Base-by-base conservation (phyloP, 352 stramenopile species). In the Globisporangium uncinulatum region DNA sequence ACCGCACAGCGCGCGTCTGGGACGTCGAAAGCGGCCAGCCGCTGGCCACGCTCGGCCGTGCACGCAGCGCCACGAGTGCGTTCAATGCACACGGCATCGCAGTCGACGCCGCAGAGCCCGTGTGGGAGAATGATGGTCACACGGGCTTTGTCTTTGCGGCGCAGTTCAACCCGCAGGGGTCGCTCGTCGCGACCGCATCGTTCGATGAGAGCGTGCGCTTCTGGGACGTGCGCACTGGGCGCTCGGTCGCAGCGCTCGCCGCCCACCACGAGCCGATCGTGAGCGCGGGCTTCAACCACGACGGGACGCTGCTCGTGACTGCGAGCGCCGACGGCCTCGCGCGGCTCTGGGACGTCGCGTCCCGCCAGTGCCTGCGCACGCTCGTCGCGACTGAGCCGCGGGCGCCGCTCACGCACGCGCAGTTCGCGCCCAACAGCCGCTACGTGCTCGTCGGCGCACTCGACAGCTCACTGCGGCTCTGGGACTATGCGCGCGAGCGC, bases 321-420 rank as follows among this genome's bases (percentile, higher is more conserved):
- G 76, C 60, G 37, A 76, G 76, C 57, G 89, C 87, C 56, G 85
- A 94, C 57, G 84, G 80, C 7, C 67, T 92, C n/a, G 79, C 80
- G 54, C 79, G 96, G 46, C 86, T 99, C 34, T 99, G 96, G 96
- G 96, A 99, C 76, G 92, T 97, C n/a, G 87, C 86, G 20, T 97
- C 90, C 24, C 94, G 92, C 45, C 88, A 98, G 69, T 99, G 96
- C 70, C 70, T 99, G 24, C 97, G 96, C 42, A 98, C 96, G 32
- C 82, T 97, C 31, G 87, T 98, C 43, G 53, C 75, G 37, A 71
- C 74, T 32, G 73, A 83, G 10, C 70, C 74, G 6, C 67, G 73
- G 0, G 74, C 70, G 17, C 79, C 83, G 3, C 80, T 91, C 44
- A 87, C 79, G 19, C 84, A 82, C 59, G 91, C 93, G 6, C 78